Evolutionary conservation across 2,329 filamentous ascomycete species (phyloP), one percentile per base, ranked within the genome.

Genomic region (Penicillium sp.): DNA sequence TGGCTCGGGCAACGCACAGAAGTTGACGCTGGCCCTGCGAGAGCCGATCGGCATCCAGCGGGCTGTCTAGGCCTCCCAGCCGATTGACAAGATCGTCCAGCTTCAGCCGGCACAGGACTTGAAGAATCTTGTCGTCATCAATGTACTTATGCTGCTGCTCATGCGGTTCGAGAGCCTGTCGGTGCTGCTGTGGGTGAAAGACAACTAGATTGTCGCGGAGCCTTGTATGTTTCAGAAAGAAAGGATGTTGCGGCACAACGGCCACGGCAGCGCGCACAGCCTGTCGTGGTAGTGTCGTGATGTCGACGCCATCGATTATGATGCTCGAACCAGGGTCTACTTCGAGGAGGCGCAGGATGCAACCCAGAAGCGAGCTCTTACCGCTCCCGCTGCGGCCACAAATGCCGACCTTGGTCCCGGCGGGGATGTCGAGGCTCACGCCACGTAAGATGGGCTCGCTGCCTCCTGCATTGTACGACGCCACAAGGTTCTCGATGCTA

Each of bases 1-100:
- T 92, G 0, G 91, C 94, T 51, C 91, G 86, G 9, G 91, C 91
- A 71, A 96, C 95, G 2, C 91, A 91, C 43, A 96, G 90, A 40
- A 91, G 44, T 28, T 53, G 51, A n/a, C 42, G 31, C 28, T 53
- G 37, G 8, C 51, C 87, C 2, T 23, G 37, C 5, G 37, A 40
- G 9, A 40, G 21, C 9, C 5, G 31, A 14, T 8, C 13, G 4
- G 5, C 31, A 10, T n/a, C 14, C 7, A 33, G 5, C 7, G 5
- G 7, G 31, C 4, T n/a, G 14, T 33, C 31, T 4, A 33, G 14
- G 31, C 13, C 31, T 13, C 31, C 31, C 14, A 6, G 5, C 13
- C 13, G 7, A 6, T 13, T 7, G 14, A 33, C 13, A 14, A 10
- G 4, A 5, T 7, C 6, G 14, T 8, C 5, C 7, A 33, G 31